Evolutionary conservation across 2,329 filamentous ascomycete species (phyloP).

Genomic region (Dactylellina drechsleri): DNA sequence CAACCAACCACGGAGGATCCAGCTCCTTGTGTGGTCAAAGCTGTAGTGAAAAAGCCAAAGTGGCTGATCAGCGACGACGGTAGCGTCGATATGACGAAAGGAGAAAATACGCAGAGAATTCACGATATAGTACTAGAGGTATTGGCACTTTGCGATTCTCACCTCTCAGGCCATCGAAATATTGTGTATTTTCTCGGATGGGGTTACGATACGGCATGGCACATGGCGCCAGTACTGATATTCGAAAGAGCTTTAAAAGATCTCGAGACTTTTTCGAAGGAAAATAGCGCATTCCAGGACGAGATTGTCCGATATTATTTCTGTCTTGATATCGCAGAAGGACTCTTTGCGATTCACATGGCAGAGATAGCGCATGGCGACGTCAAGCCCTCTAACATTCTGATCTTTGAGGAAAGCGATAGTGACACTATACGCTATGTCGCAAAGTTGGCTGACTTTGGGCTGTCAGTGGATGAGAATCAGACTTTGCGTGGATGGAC

Average conservation of each 20-base stretch:
- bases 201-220: slow-evolving; percentile 1
- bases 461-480: slow-evolving; percentile 31
- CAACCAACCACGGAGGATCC: background rate
- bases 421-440: slow-evolving; percentile 18
- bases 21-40: background rate
- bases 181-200: slow-evolving; percentile 1
- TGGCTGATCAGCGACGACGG: background rate
- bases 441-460: slow-evolving; percentile 55
- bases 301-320: slow-evolving; percentile 40
- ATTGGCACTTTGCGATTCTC: background rate
- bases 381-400: slow-evolving; percentile 53
- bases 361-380: slow-evolving; percentile 51
- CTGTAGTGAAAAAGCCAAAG: slow-evolving; percentile 12
- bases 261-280: slow-evolving; percentile 12
- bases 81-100: background rate
- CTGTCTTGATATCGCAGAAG: slow-evolving; percentile 35
- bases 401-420: slow-evolving; percentile 27
- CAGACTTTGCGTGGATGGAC: slow-evolving; percentile 20
- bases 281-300: background rate
- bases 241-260: slow-evolving; percentile 20
- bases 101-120: background rate
- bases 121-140: slow-evolving; percentile 11
- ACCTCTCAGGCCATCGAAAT: slow-evolving; percentile 4
- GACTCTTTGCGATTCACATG: slow-evolving; percentile 39
- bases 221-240: slow-evolving; percentile 17